Percentiles rank a stretch among this genome's conserved stretches.
These are phyloP conservation scores for Waitea zeae DNA, from an alignment of 1,284 basidiomycete genomes.

Conservation along the genomic window DNA sequence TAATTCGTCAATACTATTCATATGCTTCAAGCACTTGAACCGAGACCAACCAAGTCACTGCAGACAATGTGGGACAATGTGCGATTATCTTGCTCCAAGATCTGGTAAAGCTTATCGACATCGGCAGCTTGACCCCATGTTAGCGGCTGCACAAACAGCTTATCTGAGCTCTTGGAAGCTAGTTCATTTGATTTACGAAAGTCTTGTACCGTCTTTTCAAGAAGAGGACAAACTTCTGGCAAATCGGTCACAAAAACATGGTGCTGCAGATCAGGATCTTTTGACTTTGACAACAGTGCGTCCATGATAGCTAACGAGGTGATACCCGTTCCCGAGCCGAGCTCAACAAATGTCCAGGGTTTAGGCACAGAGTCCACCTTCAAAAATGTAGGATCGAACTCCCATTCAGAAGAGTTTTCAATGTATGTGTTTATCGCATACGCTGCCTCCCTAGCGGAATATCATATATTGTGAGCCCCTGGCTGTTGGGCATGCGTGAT, in stretches of 20 bases:
- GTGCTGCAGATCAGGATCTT: constrained; percentile 32
- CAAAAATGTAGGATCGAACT: constrained; percentile 44
- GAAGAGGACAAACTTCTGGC: constrained; percentile 44
- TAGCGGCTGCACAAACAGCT: constrained; percentile 29
- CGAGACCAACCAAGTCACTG: constrained; percentile 48
- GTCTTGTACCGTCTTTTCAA: constrained; percentile 32
- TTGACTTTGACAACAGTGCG: constrained; percentile 10
- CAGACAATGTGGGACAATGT: constrained; percentile 46
- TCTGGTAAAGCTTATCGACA: constrained; percentile 7
- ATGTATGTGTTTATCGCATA: constrained; percentile 43
- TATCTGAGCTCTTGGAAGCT: constrained; percentile 4
- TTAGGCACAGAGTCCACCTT: not conserved
- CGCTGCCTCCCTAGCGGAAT: constrained; percentile 48
- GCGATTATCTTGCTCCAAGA: constrained; percentile 1
- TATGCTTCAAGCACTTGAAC: constrained; percentile 1
- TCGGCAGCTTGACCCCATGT: constrained; percentile 43
- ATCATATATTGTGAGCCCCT: constrained; percentile 3
- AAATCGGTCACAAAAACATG: constrained; percentile 65
- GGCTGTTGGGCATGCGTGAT: not conserved
- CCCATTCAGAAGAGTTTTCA: constrained; percentile 15
- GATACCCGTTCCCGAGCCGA: constrained; percentile 59
- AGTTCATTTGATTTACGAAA: constrained; percentile 1
- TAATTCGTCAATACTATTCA: too few relatives aligned
- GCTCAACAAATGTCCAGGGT: constrained; percentile 30
- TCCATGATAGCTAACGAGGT: constrained; percentile 29